phyloP scores from a whole-genome alignment of 345 rosid species.

The Populus pruinosa region DNA sequence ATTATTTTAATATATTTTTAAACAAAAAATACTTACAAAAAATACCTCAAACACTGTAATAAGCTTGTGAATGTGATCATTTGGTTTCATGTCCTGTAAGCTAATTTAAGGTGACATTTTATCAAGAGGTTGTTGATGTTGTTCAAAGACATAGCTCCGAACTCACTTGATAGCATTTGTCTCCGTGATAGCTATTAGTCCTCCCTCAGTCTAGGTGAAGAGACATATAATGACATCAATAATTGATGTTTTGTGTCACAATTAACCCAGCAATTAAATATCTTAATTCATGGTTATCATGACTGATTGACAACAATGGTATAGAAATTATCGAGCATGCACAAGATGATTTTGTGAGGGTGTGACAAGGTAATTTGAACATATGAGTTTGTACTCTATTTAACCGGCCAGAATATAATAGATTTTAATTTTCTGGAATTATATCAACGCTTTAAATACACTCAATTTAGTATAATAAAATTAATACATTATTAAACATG shows the following conservation, averaged over 20 bases:
- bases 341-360: neutral
- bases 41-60: too few species aligned
- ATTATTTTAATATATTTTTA: too few species aligned
- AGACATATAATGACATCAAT: neutral
- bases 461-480: too few species aligned
- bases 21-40: too few species aligned
- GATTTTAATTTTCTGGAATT: too few species aligned
- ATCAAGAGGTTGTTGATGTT: neutral
- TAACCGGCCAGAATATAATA: too few species aligned
- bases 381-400: too few species aligned
- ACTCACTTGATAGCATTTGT: neutral
- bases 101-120: neutral
- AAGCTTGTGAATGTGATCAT: neutral
- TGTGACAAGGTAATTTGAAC: too few species aligned
- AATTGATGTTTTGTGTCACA: neutral
- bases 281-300: too few species aligned
- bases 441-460: too few species aligned
- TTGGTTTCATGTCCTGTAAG: neutral
- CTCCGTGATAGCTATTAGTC: neutral
- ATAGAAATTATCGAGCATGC: neutral
- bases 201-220: neutral
- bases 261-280: neutral
- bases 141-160: neutral
- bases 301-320: neutral
- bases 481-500: too few species aligned